phyloP scores from a whole-genome alignment of 768 basidiomycete genomes.

The Phylloporus arenicola region DNA sequence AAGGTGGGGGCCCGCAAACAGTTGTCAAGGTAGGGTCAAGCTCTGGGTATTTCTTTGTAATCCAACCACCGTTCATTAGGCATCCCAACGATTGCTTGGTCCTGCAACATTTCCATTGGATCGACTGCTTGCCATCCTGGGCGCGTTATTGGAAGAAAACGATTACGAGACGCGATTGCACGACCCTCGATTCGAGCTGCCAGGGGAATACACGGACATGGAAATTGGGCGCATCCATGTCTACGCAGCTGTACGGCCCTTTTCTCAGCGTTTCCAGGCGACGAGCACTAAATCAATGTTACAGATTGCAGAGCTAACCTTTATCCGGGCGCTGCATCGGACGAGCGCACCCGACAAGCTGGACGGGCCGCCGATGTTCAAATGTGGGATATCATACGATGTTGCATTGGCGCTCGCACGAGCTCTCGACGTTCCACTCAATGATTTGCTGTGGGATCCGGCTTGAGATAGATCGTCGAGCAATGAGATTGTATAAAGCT shows the following conservation, averaged over 20 bases:
- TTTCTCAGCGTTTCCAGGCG: neutral
- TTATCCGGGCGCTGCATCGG: constrained; percentile 62
- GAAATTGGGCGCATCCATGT: constrained; percentile 60
- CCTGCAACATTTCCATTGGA: constrained; percentile 77
- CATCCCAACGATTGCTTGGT: constrained; percentile 74
- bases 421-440: constrained; percentile 51
- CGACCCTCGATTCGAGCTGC: constrained; percentile 44
- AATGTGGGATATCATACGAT: constrained; percentile 64
- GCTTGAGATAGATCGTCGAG: constrained; percentile 1
- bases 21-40: constrained; percentile 39
- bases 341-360: constrained; percentile 56
- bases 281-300: neutral
- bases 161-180: constrained; percentile 42
- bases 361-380: constrained; percentile 68
- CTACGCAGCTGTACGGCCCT: constrained; percentile 48
- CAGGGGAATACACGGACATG: constrained; percentile 73
- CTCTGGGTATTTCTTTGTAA: neutral
- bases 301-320: constrained; percentile 63
- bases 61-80: constrained; percentile 31
- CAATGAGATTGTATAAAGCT: neutral
- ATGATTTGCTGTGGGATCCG: constrained; percentile 69
- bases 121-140: constrained; percentile 73
- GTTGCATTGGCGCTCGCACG: constrained; percentile 50
- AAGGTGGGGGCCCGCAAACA: constrained; percentile 33
- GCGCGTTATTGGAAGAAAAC: constrained; percentile 70